A percentile compares a stretch with the other conserved stretches of the same genome.
Evolutionary conservation across 176 grass and related monocot genomes (phyloP).

Genomic region (Oropetium thomaeum): DNA sequence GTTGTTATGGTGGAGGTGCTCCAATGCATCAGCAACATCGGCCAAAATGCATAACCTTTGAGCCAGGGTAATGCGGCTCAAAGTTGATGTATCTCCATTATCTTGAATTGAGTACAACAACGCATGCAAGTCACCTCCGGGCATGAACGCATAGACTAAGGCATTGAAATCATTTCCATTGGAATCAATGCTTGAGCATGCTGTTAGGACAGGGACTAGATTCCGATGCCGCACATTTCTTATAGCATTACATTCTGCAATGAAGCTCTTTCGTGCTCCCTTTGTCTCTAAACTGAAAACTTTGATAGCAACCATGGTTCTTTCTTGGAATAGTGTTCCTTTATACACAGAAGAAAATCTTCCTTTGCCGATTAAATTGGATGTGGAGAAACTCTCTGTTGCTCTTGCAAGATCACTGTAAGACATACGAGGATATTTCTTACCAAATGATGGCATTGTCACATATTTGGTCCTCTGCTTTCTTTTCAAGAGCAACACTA

Average conservation of each 20-base stretch:
- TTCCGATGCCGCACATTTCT: conserved; percentile 19
- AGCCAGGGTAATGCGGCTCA: background rate
- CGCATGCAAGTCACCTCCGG: conserved; percentile 5
- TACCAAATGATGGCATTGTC: background rate
- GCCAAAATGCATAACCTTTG: conserved; percentile 20
- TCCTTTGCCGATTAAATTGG: conserved; percentile 18
- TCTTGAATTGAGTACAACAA: background rate
- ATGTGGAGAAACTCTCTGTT: background rate
- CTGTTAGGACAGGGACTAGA: background rate
- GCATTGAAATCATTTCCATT: conserved; percentile 31
- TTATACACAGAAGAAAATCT: conserved; percentile 25
- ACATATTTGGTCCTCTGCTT: background rate
- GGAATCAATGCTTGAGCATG: conserved; percentile 1
- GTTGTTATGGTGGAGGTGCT: conserved; percentile 7
- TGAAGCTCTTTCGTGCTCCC: conserved; percentile 20
- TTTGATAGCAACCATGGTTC: conserved; percentile 14
- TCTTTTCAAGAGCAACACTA: background rate
- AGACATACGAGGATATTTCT: background rate
- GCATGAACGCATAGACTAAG: conserved; percentile 27
- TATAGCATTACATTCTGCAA: conserved; percentile 16
- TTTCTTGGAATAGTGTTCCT: background rate
- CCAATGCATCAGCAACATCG: conserved; percentile 29
- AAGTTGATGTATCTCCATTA: background rate
- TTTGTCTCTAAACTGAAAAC: conserved; percentile 17
- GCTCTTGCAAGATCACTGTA: conserved; percentile 15